Evolutionary conservation across 2,329 filamentous ascomycete genomes (phyloP).

Genomic region (Cordyceps cicadae): DNA sequence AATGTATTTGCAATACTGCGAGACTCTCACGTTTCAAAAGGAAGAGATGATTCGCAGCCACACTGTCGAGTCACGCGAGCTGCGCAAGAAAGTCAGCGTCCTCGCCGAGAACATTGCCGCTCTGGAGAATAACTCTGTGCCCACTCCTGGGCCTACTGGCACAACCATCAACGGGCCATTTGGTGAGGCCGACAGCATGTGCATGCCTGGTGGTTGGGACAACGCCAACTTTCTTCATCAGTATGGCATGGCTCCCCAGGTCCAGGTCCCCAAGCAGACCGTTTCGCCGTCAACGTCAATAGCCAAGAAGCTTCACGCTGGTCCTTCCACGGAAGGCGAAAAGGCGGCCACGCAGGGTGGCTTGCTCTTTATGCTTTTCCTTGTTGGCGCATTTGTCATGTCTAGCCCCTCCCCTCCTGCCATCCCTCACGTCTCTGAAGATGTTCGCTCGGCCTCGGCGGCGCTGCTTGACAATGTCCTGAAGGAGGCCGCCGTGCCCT

Average conservation of each 20-base stretch:
- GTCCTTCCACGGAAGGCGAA: constrained; percentile 36
- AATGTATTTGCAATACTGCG: constrained; percentile 65
- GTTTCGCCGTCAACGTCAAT: constrained; percentile 44
- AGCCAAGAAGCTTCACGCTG: constrained; percentile 40
- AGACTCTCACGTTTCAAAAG: constrained; percentile 74
- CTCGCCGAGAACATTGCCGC: constrained; percentile 65
- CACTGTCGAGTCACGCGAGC: constrained; percentile 81
- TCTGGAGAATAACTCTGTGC: constrained; percentile 52
- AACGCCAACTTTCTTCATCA: constrained; percentile 64
- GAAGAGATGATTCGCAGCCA: constrained; percentile 83
- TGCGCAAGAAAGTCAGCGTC: constrained; percentile 85
- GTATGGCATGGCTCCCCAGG: constrained; percentile 53
- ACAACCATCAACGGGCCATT: constrained; percentile 63
- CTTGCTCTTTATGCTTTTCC: constrained; percentile 87
- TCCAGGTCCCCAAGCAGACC: constrained; percentile 50
- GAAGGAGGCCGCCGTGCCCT: constrained; percentile 63
- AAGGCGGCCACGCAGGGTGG: constrained; percentile 68
- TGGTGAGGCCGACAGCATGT: constrained; percentile 73
- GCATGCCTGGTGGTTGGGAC: constrained; percentile 77
- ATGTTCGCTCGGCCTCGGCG: constrained; percentile 70
- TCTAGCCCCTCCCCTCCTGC: constrained; percentile 69
- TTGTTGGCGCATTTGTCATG: constrained; percentile 91
- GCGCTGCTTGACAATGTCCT: constrained; percentile 72
- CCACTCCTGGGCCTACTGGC: constrained; percentile 37
- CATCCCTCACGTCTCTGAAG: constrained; percentile 71